Base-by-base conservation (phyloP, 108 stramenopile species). In the Fistulifera pelliculosa region DNA sequence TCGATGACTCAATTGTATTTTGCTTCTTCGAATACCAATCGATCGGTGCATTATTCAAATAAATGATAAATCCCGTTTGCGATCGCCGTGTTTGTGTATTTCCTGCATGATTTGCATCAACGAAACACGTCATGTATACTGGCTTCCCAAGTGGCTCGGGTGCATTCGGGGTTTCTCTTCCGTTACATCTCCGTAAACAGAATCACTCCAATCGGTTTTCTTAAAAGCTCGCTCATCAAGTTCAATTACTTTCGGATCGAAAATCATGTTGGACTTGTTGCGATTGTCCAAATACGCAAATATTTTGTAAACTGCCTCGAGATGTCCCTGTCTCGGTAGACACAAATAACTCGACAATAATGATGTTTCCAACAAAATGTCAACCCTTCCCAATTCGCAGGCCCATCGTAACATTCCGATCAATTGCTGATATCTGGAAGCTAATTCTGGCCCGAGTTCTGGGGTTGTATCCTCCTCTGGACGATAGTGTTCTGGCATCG, bases 271-370 rank as follows among this genome's bases (percentile, higher is more conserved):
- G 22, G 77, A 51, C 6, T 23, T 16, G 42, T 68, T 62, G 55
- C 62, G 60, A 0, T 39, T 50, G 16, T 71, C 63, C 50, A 80
- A 43, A 47, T 77, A 81, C 12, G 56, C 66, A 54, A 77, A 79
- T 17, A 83, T 65, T 24, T 75, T 55, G 11, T 54, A 67, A 23
- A 77, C 54, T 47, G 57, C 43, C 11, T 71, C 54, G 41, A 84
- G 47, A 47, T 84, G 83, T 21, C 76, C 79, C 42, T 60, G 57
- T 24, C 81, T 27, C 35, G 81, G 81, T 13, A 79, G 18, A 23
- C 72, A 71, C 1, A 79, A 43, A 38, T 71, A 66, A 0, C 59
- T 71, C 4, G 69, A 62, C 68, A 83, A 47, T 61, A 71, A 58
- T 0, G 72, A 83, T 0, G 66, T 71, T 53, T 79, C 77, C 22